Percentiles rank a stretch among this genome's conserved stretches.
phyloP scores from a whole-genome alignment of 768 basidiomycete genomes.

The Hericium rajendrae region DNA sequence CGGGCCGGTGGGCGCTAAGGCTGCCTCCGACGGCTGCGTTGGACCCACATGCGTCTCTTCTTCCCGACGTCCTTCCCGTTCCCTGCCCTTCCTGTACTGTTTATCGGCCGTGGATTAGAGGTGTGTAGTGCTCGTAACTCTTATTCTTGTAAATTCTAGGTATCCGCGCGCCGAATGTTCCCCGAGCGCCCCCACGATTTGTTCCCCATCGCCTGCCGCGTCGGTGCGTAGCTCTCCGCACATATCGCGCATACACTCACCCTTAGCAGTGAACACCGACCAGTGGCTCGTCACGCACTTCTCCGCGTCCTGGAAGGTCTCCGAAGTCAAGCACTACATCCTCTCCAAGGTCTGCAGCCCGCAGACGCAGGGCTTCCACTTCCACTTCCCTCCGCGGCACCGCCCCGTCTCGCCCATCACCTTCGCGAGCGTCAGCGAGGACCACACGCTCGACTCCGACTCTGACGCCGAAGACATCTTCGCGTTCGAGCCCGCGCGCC shows the following conservation, averaged over 20 bases:
- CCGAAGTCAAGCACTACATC: slow-evolving; percentile 53
- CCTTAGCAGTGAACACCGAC: slow-evolving; percentile 46
- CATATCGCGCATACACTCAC: background rate
- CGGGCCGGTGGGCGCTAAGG: no score
- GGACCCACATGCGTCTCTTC: no score
- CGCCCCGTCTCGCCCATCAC: slow-evolving; percentile 59
- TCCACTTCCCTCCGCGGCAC: slow-evolving; percentile 17
- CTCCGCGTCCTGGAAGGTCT: slow-evolving; percentile 49
- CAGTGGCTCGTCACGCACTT: slow-evolving; percentile 72
- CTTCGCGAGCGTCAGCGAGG: slow-evolving; percentile 38
- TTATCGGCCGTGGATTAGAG: no score
- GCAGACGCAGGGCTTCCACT: slow-evolving; percentile 3
- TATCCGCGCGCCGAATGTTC: background rate
- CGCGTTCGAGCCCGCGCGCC: slow-evolving; percentile 19
- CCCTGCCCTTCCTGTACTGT: background rate
- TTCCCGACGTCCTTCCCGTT: background rate
- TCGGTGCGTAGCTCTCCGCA: slow-evolving; percentile 32
- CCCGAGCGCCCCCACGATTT: background rate
- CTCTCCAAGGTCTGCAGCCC: slow-evolving; percentile 44
- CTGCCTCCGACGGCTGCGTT: no score
- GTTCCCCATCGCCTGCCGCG: slow-evolving; percentile 46
- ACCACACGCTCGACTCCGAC: slow-evolving; percentile 17
- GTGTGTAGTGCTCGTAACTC: background rate
- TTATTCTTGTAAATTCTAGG: background rate
- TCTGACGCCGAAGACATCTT: slow-evolving; percentile 28